Conservation (phyloP, 768 basidiomycete species). For the Clathrus columnatus region DNA sequence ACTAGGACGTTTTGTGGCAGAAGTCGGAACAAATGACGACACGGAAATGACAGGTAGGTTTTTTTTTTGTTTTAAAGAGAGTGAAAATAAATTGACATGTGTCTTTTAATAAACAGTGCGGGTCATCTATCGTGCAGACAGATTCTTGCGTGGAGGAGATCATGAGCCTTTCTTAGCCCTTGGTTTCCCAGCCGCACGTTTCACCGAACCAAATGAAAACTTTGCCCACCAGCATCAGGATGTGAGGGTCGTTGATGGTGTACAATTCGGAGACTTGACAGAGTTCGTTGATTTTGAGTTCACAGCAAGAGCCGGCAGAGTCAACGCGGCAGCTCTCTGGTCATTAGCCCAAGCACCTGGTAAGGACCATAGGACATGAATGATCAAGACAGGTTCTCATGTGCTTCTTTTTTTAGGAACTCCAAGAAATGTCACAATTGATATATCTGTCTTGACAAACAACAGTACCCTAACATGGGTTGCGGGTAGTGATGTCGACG, state of each 20-base stretch:
- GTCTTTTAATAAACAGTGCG: slow-evolving; percentile 33
- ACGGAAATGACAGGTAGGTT: slow-evolving; percentile 43
- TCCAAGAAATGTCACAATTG: slow-evolving; percentile 38
- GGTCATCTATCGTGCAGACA: slow-evolving; percentile 42
- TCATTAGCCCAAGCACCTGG: slow-evolving; percentile 48
- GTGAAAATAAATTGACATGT: background rate
- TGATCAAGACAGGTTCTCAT: background rate
- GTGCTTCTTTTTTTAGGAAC: slow-evolving; percentile 20
- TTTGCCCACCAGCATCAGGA: slow-evolving; percentile 54
- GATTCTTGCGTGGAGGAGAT: slow-evolving; percentile 50
- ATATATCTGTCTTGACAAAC: slow-evolving; percentile 41
- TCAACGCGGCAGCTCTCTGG: slow-evolving; percentile 46
- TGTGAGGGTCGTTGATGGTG: slow-evolving; percentile 38
- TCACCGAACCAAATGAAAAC: slow-evolving; percentile 49
- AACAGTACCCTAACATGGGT: slow-evolving; percentile 46
- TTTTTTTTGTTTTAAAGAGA: background rate
- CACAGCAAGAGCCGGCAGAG: slow-evolving; percentile 39
- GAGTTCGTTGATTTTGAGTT: slow-evolving; percentile 50
- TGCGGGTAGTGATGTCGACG: slow-evolving; percentile 22
- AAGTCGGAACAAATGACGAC: slow-evolving; percentile 39
- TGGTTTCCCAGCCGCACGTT: slow-evolving; percentile 46
- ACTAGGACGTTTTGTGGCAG: slow-evolving; percentile 42
- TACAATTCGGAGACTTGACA: slow-evolving; percentile 47
- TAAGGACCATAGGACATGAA: background rate
- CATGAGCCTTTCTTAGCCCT: slow-evolving; percentile 40